A percentile compares a stretch with the other conserved stretches of the same genome.
phyloP scores from a whole-genome alignment of 2,329 filamentous ascomycete species.

The Xylaria sp. region DNA sequence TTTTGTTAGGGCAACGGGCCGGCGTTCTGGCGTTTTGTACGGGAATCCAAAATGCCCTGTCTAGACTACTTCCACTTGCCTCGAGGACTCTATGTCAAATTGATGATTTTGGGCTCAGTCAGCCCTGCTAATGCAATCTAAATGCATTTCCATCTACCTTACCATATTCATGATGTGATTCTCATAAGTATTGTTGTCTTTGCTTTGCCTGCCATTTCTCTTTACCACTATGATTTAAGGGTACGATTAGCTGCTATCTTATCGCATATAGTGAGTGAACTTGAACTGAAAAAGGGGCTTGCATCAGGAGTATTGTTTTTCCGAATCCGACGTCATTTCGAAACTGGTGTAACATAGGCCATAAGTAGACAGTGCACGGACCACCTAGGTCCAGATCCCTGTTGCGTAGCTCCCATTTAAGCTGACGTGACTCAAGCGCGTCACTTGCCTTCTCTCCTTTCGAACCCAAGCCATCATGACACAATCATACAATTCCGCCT shows the following conservation, averaged over 20 bases:
- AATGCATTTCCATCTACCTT: background rate
- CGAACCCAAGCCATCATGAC: slow-evolving; percentile 40
- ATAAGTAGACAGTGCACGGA: slow-evolving; percentile 16
- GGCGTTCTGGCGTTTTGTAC: slow-evolving; percentile 44
- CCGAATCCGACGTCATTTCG: slow-evolving; percentile 28
- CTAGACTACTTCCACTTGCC: slow-evolving; percentile 2
- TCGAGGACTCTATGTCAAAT: slow-evolving; percentile 4
- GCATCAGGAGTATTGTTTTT: slow-evolving; percentile 21
- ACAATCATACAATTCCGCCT: slow-evolving; percentile 35
- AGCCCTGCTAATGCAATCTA: background rate
- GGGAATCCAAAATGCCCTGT: slow-evolving; percentile 18
- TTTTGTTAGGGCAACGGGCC: slow-evolving; percentile 28
- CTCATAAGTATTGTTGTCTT: background rate
- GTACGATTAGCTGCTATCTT: slow-evolving; percentile 6
- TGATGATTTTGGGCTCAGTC: background rate
- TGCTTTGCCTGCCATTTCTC: background rate
- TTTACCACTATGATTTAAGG: background rate
- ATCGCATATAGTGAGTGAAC: slow-evolving; percentile 11
- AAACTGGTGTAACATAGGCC: background rate
- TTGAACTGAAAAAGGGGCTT: slow-evolving; percentile 23
- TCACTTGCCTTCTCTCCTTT: slow-evolving; percentile 36
- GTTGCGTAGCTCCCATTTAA: slow-evolving; percentile 30
- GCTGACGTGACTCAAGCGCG: slow-evolving; percentile 34
- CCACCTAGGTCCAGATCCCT: slow-evolving; percentile 14
- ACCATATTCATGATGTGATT: background rate